Base-by-base conservation (phyloP, 1,284 basidiomycete genomes). In the Schizophyllum amplum region DNA sequence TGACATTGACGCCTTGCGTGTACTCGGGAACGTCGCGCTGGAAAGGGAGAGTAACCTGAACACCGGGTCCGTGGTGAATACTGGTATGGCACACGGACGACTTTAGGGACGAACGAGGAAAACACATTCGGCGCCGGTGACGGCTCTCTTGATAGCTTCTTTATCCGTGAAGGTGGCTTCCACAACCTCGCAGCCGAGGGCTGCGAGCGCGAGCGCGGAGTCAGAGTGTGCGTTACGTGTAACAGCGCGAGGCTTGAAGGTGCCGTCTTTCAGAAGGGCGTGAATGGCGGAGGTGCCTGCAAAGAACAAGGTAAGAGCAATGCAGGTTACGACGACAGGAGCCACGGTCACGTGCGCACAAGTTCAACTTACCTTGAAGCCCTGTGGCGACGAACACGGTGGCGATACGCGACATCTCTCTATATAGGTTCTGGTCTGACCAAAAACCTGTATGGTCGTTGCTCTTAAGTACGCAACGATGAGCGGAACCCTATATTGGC, bases 111-210 rank as follows among this genome's bases (percentile, higher is more conserved):
- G n/a, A n/a, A 61, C 60, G 2, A 55, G 53, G 21, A 61, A 61
- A 0, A 61, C 57, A 2, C 42, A 48, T 15, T 57, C 55, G 24
- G 55, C 58, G 4, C 60, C 60, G 25, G 17, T 24, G 24, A 60
- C 47, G 2, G 59, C 59, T 1, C 22, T 20, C 55, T 54, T 55
- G 23, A 60, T 7, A 4, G 59, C 57, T 21, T 57, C 49, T 15
- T 4, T 17, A 49, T 58, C 57, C 3, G 11, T 17, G 17, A 42
- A 9, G 13, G 13, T 42, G 4, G 52, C 72, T 46, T 67, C 60
- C 15, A 69, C 69, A 9, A 75, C 64, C 54, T 74, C 64, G 23
- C 56, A 69, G 5, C 74, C 73, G 23, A 65, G 63, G 1, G 60
- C 57, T 26, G 65, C 61, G 24, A 73, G 63, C 15, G 48, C 62